phyloP scores from a whole-genome alignment of 1,284 basidiomycete species.

The Puccinia polysora region DNA sequence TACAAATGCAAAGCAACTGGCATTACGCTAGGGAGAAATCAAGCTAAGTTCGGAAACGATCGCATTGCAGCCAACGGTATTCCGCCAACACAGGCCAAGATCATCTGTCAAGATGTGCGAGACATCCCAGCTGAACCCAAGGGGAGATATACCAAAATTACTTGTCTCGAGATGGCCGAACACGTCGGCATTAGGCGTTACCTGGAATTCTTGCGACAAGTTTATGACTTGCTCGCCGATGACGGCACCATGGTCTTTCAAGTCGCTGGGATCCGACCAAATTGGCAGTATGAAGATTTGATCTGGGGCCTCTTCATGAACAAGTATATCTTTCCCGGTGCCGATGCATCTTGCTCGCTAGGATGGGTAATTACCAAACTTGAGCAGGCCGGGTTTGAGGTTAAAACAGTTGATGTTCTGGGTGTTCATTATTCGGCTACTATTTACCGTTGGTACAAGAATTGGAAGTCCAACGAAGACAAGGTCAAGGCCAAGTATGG shows the following conservation, averaged over 20 bases:
- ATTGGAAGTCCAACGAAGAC: constrained; percentile 65
- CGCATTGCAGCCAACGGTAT: constrained; percentile 78
- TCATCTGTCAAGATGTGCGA: constrained; percentile 90
- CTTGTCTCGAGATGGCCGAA: constrained; percentile 97
- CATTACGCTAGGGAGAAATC: constrained; percentile 84
- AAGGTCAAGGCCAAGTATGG: constrained; percentile 84
- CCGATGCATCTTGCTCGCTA: constrained; percentile 88
- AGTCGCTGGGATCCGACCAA: constrained; percentile 86
- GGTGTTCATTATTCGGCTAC: constrained; percentile 72
- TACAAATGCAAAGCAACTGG: constrained; percentile 91
- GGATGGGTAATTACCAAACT: constrained; percentile 79
- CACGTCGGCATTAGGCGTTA: constrained; percentile 96
- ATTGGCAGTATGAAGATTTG: constrained; percentile 97
- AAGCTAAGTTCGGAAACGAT: constrained; percentile 85
- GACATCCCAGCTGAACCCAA: constrained; percentile 78
- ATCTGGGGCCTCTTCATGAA: constrained; percentile 66
- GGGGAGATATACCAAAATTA: constrained; percentile 82
- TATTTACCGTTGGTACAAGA: constrained; percentile 84
- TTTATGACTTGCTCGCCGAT: constrained; percentile 90
- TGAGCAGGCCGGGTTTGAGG: constrained; percentile 89
- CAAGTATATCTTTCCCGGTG: constrained; percentile 78
- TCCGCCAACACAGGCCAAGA: constrained; percentile 70
- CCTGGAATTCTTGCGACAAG: constrained; percentile 76
- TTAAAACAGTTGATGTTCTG: constrained; percentile 92
- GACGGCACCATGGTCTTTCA: constrained; percentile 93